A percentile compares a stretch with the other conserved stretches of the same genome.
phyloP scores from a whole-genome alignment of 2,329 filamentous ascomycete species.

The Geosmithia putterillii region DNA sequence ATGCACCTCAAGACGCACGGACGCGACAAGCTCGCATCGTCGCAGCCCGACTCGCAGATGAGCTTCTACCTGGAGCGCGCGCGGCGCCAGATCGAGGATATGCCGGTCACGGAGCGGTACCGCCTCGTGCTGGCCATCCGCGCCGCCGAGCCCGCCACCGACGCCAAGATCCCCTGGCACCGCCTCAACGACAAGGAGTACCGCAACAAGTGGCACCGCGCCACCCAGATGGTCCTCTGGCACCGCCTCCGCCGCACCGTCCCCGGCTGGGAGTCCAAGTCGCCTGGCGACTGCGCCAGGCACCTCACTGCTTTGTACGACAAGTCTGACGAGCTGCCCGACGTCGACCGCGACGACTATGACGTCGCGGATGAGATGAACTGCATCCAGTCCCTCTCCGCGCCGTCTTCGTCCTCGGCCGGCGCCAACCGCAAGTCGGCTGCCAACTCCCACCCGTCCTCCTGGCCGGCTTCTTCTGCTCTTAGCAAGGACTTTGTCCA shows the following conservation, averaged over 20 bases:
- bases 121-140: conserved; percentile 29
- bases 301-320: conserved; percentile 21
- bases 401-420: neutral
- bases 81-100: conserved; percentile 24
- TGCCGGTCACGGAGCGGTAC: conserved; percentile 31
- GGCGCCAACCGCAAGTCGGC: conserved; percentile 3
- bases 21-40: conserved; percentile 18
- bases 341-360: conserved; percentile 15
- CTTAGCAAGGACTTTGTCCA: conserved; percentile 15
- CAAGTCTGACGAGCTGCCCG: conserved; percentile 18
- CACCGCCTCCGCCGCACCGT: conserved; percentile 21
- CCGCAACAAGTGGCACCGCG: conserved; percentile 23
- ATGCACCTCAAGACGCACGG: conserved; percentile 21
- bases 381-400: conserved; percentile 9
- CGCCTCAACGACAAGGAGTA: conserved; percentile 27
- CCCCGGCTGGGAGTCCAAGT: conserved; percentile 15
- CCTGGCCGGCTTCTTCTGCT: too few species aligned
- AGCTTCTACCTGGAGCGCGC: conserved; percentile 31
- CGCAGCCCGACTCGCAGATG: conserved; percentile 17
- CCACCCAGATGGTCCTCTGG: conserved; percentile 25
- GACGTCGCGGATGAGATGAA: conserved; percentile 19
- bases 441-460: too few species aligned
- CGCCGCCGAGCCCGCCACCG: conserved; percentile 22
- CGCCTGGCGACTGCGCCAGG: conserved; percentile 20
- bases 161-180: conserved; percentile 37